Percentiles rank a stretch among this genome's conserved stretches.
These are phyloP conservation scores for Bacterosira constricta DNA, from an alignment of 108 stramenopile species.

Conservation along the genomic window DNA sequence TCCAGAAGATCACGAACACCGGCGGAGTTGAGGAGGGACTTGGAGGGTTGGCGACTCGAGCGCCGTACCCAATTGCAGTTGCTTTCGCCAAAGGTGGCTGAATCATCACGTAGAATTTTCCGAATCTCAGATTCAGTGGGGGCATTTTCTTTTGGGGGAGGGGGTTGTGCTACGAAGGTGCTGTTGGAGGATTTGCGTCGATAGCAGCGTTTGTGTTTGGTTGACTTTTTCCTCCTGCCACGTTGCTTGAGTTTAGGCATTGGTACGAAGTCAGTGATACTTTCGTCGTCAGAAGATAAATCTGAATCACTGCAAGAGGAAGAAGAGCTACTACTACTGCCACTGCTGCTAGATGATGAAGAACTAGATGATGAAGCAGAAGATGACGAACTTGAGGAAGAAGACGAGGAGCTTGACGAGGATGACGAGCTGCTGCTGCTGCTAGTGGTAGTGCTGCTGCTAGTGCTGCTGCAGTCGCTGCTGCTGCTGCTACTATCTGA, in stretches of 20 bases:
- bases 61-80: conserved; percentile 75
- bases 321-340: conserved; percentile 11
- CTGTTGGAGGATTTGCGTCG: conserved; percentile 35
- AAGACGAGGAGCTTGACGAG: conserved; percentile 20
- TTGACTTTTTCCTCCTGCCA: conserved; percentile 16
- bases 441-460: conserved; percentile 3
- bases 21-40: conserved; percentile 62
- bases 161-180: conserved; percentile 32
- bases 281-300: conserved; percentile 30
- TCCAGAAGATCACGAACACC: conserved; percentile 64
- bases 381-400: conserved; percentile 19
- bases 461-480: not conserved
- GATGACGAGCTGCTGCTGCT: conserved; percentile 6
- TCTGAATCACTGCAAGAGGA: conserved; percentile 35
- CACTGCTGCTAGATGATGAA: conserved; percentile 17
- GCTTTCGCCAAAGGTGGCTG: conserved; percentile 28
- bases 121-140: conserved; percentile 39
- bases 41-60: conserved; percentile 79
- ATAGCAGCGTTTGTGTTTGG: conserved; percentile 13
- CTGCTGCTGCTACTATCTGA: conserved; percentile 17
- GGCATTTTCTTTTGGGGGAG: conserved; percentile 40
- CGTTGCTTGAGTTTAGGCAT: conserved; percentile 16
- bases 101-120: conserved; percentile 47
- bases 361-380: conserved; percentile 25
- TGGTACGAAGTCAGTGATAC: not conserved